Evolutionary conservation across 345 rosid species (phyloP).

Genomic region (Eucalyptus cloeziana): DNA sequence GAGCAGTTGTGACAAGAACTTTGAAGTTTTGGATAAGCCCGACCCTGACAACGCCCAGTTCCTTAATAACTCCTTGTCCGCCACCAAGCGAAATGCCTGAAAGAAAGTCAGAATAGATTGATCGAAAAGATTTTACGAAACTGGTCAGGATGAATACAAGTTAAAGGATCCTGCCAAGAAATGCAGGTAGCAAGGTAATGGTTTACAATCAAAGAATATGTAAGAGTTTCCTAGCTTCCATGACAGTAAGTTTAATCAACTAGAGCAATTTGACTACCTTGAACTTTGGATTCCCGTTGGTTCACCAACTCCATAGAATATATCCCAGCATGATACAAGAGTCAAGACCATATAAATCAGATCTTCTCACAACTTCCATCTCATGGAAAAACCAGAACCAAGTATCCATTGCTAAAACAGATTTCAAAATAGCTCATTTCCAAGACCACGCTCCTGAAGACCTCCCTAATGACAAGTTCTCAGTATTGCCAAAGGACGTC

Average conservation of each 20-base stretch:
- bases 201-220: conserved; percentile 21
- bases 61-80: conserved; percentile 63
- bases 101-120: background rate
- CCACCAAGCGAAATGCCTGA: conserved; percentile 56
- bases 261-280: background rate
- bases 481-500: background rate
- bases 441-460: background rate
- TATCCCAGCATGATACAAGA: background rate
- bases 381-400: background rate
- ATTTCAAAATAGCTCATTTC: background rate
- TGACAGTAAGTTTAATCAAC: background rate
- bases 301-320: background rate
- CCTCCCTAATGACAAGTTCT: background rate
- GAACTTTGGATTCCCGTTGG: background rate
- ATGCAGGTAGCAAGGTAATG: background rate
- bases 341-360: background rate
- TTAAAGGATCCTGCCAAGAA: background rate
- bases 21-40: conserved; percentile 71
- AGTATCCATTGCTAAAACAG: background rate
- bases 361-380: background rate
- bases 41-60: conserved; percentile 57
- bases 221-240: background rate
- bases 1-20: conserved; percentile 66
- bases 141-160: background rate
- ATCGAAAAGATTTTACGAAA: background rate